phyloP scores from a whole-genome alignment of 139 green algal genomes.

The Yamagishiella unicocca region DNA sequence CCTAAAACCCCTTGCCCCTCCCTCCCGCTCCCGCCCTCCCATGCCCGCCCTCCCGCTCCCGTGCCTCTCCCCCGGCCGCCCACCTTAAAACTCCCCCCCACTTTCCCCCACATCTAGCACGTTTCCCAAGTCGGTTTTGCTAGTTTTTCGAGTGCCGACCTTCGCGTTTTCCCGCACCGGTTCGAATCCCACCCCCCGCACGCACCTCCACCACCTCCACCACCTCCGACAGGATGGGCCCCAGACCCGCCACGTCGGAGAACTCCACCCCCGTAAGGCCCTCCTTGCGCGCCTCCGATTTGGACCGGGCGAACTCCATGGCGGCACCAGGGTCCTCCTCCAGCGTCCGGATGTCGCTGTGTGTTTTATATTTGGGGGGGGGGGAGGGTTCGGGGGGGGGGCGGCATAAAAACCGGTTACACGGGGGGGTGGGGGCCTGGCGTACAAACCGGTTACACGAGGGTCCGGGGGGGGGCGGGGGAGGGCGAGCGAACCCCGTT shows the following conservation, averaged over 20 bases:
- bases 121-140: no score
- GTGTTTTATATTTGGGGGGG: background rate
- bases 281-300: conserved; percentile 87
- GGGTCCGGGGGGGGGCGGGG: no score
- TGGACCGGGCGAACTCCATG: conserved; percentile 95
- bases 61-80: no score
- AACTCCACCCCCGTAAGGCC: conserved; percentile 90
- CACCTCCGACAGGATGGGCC: conserved; percentile 87
- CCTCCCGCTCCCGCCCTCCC: no score
- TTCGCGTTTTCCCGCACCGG: no score
- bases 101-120: no score
- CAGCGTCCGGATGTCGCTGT: conserved; percentile 74
- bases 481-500: no score
- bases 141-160: no score
- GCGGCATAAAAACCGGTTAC: background rate
- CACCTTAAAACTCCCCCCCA: background rate
- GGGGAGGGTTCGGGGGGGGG: background rate
- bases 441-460: no score
- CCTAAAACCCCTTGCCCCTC: no score
- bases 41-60: no score
- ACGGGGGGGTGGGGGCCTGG: background rate
- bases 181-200: background rate
- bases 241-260: conserved; percentile 94
- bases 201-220: conserved; percentile 69
- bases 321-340: conserved; percentile 84